These are phyloP conservation scores for Diaporthe helianthi DNA, from an alignment of 2,329 filamentous ascomycete genomes.

Conservation along the genomic window DNA sequence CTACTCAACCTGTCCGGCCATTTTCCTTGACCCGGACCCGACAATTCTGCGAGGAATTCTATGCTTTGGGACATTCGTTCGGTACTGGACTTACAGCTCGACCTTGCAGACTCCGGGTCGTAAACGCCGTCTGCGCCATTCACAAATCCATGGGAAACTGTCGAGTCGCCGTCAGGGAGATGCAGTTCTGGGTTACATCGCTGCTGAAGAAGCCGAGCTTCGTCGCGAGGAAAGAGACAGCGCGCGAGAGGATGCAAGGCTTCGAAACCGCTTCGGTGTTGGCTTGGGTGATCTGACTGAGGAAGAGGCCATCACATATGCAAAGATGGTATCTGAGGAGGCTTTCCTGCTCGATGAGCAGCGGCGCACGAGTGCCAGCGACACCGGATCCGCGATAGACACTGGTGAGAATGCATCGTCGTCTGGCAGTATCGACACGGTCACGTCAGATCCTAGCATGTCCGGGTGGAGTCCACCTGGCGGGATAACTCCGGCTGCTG, in stretches of 20 bases:
- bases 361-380: slow-evolving; percentile 58
- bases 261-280: slow-evolving; percentile 84
- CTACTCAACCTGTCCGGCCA: slow-evolving; percentile 81
- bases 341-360: slow-evolving; percentile 63
- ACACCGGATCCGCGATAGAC: slow-evolving; percentile 58
- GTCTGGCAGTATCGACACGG: slow-evolving; percentile 52
- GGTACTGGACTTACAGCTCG: slow-evolving; percentile 94
- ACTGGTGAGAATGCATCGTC: slow-evolving; percentile 53
- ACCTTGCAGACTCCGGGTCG: slow-evolving; percentile 76
- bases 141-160: slow-evolving; percentile 61
- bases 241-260: slow-evolving; percentile 70
- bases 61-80: slow-evolving; percentile 83
- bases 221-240: slow-evolving; percentile 73
- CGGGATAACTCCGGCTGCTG: slow-evolving; percentile 35
- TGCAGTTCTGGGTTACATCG: slow-evolving; percentile 81
- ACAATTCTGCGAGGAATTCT: slow-evolving; percentile 86
- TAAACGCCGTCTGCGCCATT: slow-evolving; percentile 79
- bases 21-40: slow-evolving; percentile 86
- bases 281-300: slow-evolving; percentile 73
- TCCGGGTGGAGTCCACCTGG: slow-evolving; percentile 47
- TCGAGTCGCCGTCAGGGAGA: slow-evolving; percentile 65
- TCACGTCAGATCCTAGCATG: slow-evolving; percentile 63
- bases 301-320: slow-evolving; percentile 70
- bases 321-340: slow-evolving; percentile 71
- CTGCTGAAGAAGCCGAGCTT: slow-evolving; percentile 83